Percentiles rank a stretch among this genome's conserved stretches.
phyloP scores from a whole-genome alignment of 805 yeast genomes.

The Yarrowia hollandica region DNA sequence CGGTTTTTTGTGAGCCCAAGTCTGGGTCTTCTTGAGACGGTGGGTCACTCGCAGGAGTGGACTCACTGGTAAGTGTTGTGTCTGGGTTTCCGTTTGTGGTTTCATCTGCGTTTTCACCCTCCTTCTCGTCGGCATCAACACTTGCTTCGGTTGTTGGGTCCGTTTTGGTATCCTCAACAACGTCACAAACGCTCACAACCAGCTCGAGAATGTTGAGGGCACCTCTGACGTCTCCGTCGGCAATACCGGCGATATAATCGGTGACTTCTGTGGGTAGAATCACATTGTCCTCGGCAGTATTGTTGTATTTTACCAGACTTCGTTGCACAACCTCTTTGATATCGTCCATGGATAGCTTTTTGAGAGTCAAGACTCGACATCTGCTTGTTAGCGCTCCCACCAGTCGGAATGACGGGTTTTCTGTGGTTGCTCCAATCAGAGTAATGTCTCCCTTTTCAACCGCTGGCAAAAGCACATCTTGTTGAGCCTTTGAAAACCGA shows the following conservation, averaged over 20 bases:
- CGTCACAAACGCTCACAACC: slow-evolving; percentile 31
- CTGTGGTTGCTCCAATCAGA: slow-evolving; percentile 91
- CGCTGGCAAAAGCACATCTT: slow-evolving; percentile 79
- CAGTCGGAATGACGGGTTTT: slow-evolving; percentile 82
- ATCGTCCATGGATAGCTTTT: slow-evolving; percentile 53
- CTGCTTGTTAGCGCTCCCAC: slow-evolving; percentile 82
- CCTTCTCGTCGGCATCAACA: not conserved
- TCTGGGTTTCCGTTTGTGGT: too few species aligned
- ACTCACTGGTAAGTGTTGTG: too few species aligned
- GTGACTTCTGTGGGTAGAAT: slow-evolving; percentile 58
- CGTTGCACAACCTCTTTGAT: slow-evolving; percentile 53
- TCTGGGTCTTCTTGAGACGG: too few species aligned
- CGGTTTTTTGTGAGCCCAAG: not conserved
- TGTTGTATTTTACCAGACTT: slow-evolving; percentile 61
- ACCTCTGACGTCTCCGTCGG: slow-evolving; percentile 87
- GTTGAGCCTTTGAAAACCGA: slow-evolving; percentile 81
- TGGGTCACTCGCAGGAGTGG: too few species aligned
- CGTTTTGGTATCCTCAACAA: slow-evolving; percentile 39
- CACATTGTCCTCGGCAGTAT: slow-evolving; percentile 45
- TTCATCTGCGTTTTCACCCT: not conserved
- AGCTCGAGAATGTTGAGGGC: slow-evolving; percentile 81
- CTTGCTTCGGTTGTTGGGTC: too few species aligned
- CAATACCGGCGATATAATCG: slow-evolving; percentile 66
- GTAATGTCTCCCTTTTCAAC: slow-evolving; percentile 81
- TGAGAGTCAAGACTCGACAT: slow-evolving; percentile 74